phyloP scores from a whole-genome alignment of 2,329 filamentous ascomycete species.

The Colletotrichum agaves region DNA sequence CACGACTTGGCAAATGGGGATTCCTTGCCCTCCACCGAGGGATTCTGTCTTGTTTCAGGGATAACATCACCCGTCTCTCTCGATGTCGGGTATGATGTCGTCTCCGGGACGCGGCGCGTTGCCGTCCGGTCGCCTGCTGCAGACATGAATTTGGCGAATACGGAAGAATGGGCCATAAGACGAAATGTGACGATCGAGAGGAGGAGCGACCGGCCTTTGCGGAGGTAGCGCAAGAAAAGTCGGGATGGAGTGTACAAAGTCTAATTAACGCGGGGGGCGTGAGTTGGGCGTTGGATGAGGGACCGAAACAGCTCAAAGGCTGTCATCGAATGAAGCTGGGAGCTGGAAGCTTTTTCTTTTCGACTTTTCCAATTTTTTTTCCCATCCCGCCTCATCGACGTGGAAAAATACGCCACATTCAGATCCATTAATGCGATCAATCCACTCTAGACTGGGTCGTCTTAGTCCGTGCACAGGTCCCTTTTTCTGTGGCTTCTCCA shows the following conservation, averaged over 20 bases:
- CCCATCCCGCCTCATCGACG: background rate
- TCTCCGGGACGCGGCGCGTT: conserved; percentile 27
- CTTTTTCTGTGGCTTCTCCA: background rate
- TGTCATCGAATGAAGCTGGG: conserved; percentile 24
- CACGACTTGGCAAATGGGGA: conserved; percentile 79
- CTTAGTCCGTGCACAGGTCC: background rate
- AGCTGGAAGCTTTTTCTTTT: conserved; percentile 37
- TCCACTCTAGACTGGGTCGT: background rate
- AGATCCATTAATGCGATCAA: conserved; percentile 18
- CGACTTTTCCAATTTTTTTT: background rate
- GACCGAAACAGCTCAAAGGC: background rate
- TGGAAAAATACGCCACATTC: conserved; percentile 29
- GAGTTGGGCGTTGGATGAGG: conserved; percentile 1
- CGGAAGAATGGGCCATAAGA: conserved; percentile 48
- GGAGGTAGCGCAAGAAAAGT: too few species aligned
- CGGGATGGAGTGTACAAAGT: too few species aligned
- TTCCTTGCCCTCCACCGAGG: conserved; percentile 45
- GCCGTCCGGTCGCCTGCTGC: conserved; percentile 45
- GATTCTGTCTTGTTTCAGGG: conserved; percentile 53
- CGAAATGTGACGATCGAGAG: background rate
- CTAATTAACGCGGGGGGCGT: background rate
- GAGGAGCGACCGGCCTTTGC: background rate
- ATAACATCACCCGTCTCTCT: conserved; percentile 69
- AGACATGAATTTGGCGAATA: conserved; percentile 42
- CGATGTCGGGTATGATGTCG: conserved; percentile 49